phyloP scores from a whole-genome alignment of 2,329 filamentous ascomycete genomes.

The Lachnellula cervina region DNA sequence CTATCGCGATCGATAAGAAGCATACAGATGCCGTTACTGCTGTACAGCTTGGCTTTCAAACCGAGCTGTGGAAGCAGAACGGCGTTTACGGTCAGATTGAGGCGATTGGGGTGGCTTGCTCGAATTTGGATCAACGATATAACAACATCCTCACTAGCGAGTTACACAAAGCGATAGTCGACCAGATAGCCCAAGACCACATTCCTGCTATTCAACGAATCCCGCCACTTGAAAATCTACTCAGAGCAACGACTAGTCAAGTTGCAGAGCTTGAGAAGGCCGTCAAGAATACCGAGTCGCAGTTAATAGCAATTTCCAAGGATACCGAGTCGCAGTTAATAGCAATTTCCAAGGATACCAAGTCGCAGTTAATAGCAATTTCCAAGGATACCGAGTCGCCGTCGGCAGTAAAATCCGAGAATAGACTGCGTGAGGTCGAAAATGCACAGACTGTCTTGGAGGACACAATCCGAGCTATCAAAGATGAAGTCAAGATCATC shows the following conservation, averaged over 20 bases:
- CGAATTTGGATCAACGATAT: conserved; percentile 17
- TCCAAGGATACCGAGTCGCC: not conserved
- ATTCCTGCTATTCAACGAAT: not conserved
- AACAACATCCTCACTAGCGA: conserved; percentile 31
- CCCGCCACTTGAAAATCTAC: not conserved
- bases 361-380: not conserved
- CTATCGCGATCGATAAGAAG: not conserved
- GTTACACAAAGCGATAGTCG: conserved; percentile 23
- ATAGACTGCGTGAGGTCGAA: not conserved
- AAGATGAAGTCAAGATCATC: not conserved
- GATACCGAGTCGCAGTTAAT: not conserved
- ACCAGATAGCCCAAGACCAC: conserved; percentile 23
- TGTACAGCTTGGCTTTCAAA: not conserved
- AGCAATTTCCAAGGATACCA: not conserved
- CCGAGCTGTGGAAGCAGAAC: not conserved
- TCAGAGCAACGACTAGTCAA: not conserved
- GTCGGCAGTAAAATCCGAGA: not conserved
- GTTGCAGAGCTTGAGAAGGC: not conserved
- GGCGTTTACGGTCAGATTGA: not conserved
- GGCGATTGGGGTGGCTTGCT: conserved; percentile 2
- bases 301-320: not conserved
- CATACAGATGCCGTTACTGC: not conserved
- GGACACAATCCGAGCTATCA: not conserved
- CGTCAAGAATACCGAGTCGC: not conserved
- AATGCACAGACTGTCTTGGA: not conserved